A percentile compares a stretch with the other conserved stretches of the same genome.
phyloP scores from a whole-genome alignment of 2,329 filamentous ascomycete genomes.

The Thielaviopsis punctulata region DNA sequence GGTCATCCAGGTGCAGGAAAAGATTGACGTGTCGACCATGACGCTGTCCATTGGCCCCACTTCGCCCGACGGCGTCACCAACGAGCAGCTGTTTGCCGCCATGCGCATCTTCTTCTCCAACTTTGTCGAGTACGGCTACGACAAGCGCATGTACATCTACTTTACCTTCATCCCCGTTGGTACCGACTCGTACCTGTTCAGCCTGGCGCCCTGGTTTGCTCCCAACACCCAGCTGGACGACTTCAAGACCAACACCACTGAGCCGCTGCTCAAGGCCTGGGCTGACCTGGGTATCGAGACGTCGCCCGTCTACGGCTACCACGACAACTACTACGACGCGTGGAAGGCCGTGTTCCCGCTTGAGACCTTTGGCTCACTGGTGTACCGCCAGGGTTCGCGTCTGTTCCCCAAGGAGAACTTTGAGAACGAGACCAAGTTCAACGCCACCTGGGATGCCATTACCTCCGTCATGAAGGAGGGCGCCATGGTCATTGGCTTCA shows the following conservation, averaged over 20 bases:
- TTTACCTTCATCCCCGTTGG: constrained; percentile 16
- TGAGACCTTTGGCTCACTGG: constrained; percentile 9
- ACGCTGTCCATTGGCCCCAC: constrained; percentile 17
- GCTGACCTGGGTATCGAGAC: constrained; percentile 22
- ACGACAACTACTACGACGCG: constrained; percentile 17
- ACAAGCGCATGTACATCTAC: constrained; percentile 13
- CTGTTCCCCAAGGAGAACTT: constrained; percentile 19
- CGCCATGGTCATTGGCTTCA: constrained; percentile 20
- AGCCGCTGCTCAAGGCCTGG: constrained; percentile 19
- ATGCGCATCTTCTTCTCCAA: constrained; percentile 21
- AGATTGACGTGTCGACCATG: constrained; percentile 20
- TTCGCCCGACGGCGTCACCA: constrained; percentile 19
- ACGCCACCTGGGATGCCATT: constrained; percentile 18
- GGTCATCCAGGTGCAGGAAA: constrained; percentile 20
- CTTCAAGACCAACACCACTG: constrained; percentile 19
- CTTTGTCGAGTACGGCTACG: constrained; percentile 13
- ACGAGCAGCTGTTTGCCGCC: constrained; percentile 21
- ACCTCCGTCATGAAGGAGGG: constrained; percentile 21
- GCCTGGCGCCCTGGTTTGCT: constrained; percentile 18
- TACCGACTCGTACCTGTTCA: constrained; percentile 17
- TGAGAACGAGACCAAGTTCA: constrained; percentile 15
- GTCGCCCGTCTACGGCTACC: constrained; percentile 14
- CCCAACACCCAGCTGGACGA: constrained; percentile 15
- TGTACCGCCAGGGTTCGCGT: constrained; percentile 17
- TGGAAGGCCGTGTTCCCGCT: constrained; percentile 16